Conservation (phyloP, 306 rosid genomes). For the Senna siamea region DNA sequence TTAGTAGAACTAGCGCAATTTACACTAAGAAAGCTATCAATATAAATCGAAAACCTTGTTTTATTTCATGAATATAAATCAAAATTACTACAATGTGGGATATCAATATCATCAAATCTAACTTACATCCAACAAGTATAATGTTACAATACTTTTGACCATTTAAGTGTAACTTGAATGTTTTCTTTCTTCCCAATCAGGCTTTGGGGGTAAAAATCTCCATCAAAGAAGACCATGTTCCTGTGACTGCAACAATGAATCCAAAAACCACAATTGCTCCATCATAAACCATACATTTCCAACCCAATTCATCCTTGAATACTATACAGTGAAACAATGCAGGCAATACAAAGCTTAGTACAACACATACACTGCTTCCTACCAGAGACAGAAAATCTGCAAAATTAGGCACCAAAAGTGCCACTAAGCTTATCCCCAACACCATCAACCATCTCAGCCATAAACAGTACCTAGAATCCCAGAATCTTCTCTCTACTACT, state of each 20-base stretch:
- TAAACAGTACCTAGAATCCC: constrained; percentile 54
- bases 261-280: constrained; percentile 58
- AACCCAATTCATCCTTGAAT: constrained; percentile 68
- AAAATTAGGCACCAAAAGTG: constrained; percentile 76
- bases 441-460: constrained; percentile 78
- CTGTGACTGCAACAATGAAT: constrained; percentile 49
- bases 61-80: too few species aligned
- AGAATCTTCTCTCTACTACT: constrained; percentile 67
- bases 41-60: too few species aligned
- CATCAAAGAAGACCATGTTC: constrained; percentile 58
- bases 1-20: too few species aligned
- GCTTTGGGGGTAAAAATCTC: constrained; percentile 64
- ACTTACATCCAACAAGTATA: too few species aligned
- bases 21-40: too few species aligned
- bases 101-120: too few species aligned
- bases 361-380: constrained; percentile 73
- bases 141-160: too few species aligned
- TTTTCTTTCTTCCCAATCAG: constrained; percentile 26
- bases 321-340: constrained; percentile 67
- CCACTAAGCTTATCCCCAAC: constrained; percentile 60
- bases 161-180: too few species aligned
- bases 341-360: constrained; percentile 70
- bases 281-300: constrained; percentile 54
- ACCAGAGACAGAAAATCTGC: constrained; percentile 76
- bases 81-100: too few species aligned